Percentiles rank a stretch among this genome's conserved stretches.
These are phyloP conservation scores for Eucalyptus tenuipes DNA, from an alignment of 345 rosid species.

Conservation along the genomic window DNA sequence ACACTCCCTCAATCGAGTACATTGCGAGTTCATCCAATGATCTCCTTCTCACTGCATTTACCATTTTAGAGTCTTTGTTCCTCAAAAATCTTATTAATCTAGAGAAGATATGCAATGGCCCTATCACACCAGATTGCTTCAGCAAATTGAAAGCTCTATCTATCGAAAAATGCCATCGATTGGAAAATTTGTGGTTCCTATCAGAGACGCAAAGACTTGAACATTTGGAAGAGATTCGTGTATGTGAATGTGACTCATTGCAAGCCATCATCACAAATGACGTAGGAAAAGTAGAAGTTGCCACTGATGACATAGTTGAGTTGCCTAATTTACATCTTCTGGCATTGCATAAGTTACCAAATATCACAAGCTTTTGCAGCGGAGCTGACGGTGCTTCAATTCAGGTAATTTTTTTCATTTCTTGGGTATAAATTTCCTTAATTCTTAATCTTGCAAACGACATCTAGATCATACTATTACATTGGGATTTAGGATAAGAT, in stretches of 20 bases:
- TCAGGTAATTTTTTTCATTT: neutral
- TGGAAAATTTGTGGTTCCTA: fast-evolving
- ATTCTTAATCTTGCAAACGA: too few relatives aligned
- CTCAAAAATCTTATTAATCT: fast-evolving
- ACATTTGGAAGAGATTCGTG: fast-evolving
- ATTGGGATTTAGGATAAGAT: neutral
- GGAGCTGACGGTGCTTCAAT: neutral
- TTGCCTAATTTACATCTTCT: fast-evolving
- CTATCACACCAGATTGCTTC: fast-evolving
- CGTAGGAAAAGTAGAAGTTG: fast-evolving
- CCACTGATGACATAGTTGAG: fast-evolving
- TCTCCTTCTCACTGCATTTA: neutral
- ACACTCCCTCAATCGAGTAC: neutral
- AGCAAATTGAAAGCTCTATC: fast-evolving
- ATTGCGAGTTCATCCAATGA: neutral
- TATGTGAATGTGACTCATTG: fast-evolving
- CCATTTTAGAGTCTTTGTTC: neutral
- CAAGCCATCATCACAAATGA: fast-evolving
- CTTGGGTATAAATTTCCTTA: neutral
- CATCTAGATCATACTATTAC: too few relatives aligned
- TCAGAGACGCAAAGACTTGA: fast-evolving
- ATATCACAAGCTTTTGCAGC: fast-evolving
- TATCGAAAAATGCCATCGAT: fast-evolving
- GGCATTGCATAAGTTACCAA: fast-evolving
- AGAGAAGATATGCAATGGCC: neutral